Evolutionary conservation across 1,284 basidiomycete species (phyloP).

Genomic region (Sanguinoderma infundibulare): DNA sequence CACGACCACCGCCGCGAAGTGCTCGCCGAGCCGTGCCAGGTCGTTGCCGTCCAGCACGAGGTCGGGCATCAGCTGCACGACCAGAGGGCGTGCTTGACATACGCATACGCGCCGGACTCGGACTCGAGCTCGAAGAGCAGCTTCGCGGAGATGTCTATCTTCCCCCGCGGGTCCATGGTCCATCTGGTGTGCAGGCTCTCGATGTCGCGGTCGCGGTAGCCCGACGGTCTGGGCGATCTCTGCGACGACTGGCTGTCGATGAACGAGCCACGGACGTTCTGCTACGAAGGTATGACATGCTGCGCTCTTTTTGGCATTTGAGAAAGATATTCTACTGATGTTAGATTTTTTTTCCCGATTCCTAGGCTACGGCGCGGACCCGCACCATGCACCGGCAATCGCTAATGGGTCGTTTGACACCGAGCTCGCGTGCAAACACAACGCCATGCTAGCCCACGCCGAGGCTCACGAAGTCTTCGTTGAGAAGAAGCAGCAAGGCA

Average conservation of each 20-base stretch:
- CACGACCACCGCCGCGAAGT: too few species aligned
- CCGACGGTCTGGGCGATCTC: background rate
- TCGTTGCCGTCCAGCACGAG: too few species aligned
- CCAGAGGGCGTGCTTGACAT: too few species aligned
- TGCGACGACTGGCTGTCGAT: constrained; percentile 2
- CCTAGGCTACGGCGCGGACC: background rate
- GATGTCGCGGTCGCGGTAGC: background rate
- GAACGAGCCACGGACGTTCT: background rate
- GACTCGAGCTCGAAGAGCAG: too few species aligned
- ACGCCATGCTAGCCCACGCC: background rate
- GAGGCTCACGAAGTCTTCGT: background rate
- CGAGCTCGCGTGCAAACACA: background rate
- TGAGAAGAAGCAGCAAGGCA: background rate
- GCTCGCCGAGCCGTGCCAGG: too few species aligned
- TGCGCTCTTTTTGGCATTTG: background rate
- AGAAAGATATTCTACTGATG: too few species aligned
- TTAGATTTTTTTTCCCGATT: too few species aligned
- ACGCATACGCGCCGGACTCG: too few species aligned
- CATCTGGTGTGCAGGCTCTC: background rate
- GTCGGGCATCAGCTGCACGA: too few species aligned
- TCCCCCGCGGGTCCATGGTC: background rate
- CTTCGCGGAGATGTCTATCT: background rate
- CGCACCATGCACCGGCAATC: background rate
- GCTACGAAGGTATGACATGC: background rate
- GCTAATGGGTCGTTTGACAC: background rate